Evolutionary conservation across 2,329 filamentous ascomycete species (phyloP).

Genomic region (Dactylonectria macrodidyma): DNA sequence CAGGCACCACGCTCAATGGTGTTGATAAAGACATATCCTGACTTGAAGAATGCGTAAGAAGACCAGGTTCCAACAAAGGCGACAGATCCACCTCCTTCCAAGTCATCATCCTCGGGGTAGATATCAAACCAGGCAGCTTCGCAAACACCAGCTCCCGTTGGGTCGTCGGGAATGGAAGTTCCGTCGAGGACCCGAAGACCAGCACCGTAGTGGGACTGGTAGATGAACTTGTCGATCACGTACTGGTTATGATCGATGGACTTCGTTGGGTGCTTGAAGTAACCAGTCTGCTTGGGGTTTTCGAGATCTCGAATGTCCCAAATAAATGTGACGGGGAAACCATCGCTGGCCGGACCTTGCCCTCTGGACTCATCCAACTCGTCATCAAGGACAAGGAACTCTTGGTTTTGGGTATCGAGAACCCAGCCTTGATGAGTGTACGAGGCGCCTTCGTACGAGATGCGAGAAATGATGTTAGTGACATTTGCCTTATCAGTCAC

Average conservation of each 20-base stretch:
- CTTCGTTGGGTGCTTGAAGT: constrained; percentile 57
- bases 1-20: constrained; percentile 67
- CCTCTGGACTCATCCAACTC: constrained; percentile 65
- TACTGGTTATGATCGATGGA: constrained; percentile 67
- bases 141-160: constrained; percentile 61
- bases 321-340: constrained; percentile 65
- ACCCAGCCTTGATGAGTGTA: constrained; percentile 74
- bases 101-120: constrained; percentile 64
- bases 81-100: constrained; percentile 55
- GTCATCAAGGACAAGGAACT: constrained; percentile 67
- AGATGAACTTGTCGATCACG: constrained; percentile 59
- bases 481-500: constrained; percentile 63
- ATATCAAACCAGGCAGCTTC: constrained; percentile 67
- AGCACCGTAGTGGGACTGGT: constrained; percentile 66
- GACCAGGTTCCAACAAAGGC: constrained; percentile 63
- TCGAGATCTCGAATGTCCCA: constrained; percentile 63
- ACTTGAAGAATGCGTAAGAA: constrained; percentile 64
- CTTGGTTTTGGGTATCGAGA: constrained; percentile 60
- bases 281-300: constrained; percentile 59
- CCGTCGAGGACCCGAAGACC: constrained; percentile 61
- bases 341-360: constrained; percentile 57
- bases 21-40: constrained; percentile 65
- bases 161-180: constrained; percentile 55
- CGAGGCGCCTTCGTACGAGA: constrained; percentile 68
- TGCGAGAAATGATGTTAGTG: constrained; percentile 64